Percentiles rank a stretch among this genome's conserved stretches.
phyloP scores from a whole-genome alignment of 2,329 filamentous ascomycete species.

The Hawksworthiomyces lignivorus region DNA sequence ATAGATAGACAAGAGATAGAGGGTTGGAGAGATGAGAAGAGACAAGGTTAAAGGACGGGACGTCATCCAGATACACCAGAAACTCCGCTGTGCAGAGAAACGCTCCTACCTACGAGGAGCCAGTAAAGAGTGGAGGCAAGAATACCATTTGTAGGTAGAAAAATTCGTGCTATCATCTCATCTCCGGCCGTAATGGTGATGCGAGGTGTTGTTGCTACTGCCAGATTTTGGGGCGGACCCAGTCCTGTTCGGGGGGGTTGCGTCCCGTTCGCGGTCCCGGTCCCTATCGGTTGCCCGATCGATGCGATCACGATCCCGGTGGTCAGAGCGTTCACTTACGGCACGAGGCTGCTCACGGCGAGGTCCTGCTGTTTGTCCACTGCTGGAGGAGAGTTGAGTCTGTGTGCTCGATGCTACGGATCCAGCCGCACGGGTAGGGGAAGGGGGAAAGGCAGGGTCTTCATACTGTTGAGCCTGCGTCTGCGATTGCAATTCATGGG shows the following conservation, averaged over 20 bases:
- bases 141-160: background rate
- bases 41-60: background rate
- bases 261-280: conserved; percentile 11
- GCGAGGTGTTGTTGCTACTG: background rate
- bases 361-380: conserved; percentile 10
- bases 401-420: conserved; percentile 7
- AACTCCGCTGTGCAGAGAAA: too few species aligned
- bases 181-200: conserved; percentile 11
- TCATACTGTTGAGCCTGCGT: conserved; percentile 40
- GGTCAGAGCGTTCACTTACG: conserved; percentile 10
- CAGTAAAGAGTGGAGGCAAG: background rate
- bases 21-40: background rate
- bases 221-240: conserved; percentile 9
- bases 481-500: conserved; percentile 25
- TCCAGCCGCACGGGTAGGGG: conserved; percentile 13
- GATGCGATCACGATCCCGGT: conserved; percentile 5
- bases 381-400: conserved; percentile 14
- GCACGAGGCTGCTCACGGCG: conserved; percentile 9
- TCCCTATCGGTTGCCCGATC: conserved; percentile 6
- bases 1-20: background rate
- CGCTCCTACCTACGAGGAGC: background rate
- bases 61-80: too few species aligned
- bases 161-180: background rate
- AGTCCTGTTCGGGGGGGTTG: conserved; percentile 13
- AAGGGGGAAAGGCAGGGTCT: conserved; percentile 11